Evolutionary conservation across 2,329 filamentous ascomycete species (phyloP), one percentile per base, ranked within the genome.

Genomic region (Phialophora expanda): DNA sequence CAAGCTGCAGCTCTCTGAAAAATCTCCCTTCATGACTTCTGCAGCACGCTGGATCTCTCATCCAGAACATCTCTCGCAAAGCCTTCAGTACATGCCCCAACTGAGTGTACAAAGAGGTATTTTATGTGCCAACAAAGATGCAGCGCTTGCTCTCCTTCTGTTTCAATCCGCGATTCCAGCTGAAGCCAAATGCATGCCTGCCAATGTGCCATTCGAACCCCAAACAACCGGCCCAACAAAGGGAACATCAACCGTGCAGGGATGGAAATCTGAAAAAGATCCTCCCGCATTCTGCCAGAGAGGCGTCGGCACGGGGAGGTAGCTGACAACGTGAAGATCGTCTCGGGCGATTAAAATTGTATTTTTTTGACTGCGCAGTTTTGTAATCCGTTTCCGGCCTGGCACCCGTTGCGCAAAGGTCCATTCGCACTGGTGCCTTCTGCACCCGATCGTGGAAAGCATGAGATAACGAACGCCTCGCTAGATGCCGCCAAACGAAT

Each of bases 401-500:
- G 64, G 67, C 61, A 65, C 64, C 64, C 57, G 50, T 60, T 60
- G 57, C 56, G 53, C 26, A 48, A 62, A 59, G 51, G 53, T 62
- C 57, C 61, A 41, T 53, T 48, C 50, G 63, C 58, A 65, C 54
- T 20, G 60, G 60, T 59, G 57, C 54, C 41, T 56, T 26, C 34
- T 57, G 22, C 64, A 55, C 53, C 53, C 50, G 34, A 60, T 64
- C 64, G 62, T 66, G 56, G 46, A 64, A 20, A 61, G 57, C 50
- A 65, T 56, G 48, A 62, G 41, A 58, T 28, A 51, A 63, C 38
- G 55, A 60, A 69, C 61, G 66, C 61, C 66, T 60, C 66, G 66
- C 66, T 69, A 61, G 64, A 66, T 63, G 59, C 67, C 63, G 62
- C 64, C 67, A 60, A 44, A 67, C 48, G 63, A 56, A 69, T 60